A percentile compares a stretch with the other conserved stretches of the same genome.
Conservation (phyloP, 352 stramenopile genomes). For the Globisporangium cystogenes region DNA sequence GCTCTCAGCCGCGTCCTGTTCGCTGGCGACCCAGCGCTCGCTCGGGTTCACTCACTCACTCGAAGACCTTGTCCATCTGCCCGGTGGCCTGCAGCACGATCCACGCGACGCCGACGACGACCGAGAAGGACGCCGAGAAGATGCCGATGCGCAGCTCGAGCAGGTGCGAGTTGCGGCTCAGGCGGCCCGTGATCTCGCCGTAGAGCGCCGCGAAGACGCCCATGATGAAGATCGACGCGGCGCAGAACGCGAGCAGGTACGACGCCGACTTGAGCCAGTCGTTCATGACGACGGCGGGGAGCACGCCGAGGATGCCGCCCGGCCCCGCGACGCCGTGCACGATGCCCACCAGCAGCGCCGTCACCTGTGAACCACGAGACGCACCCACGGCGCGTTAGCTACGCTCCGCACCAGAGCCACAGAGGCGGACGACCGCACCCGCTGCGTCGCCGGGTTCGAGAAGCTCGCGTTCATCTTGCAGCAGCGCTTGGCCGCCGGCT, state of each 20-base stretch:
- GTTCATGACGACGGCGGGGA: conserved; percentile 75
- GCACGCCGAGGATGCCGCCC: conserved; percentile 55
- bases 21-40: too few relatives aligned
- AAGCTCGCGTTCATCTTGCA: neutral
- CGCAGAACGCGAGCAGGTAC: conserved; percentile 81
- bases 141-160: conserved; percentile 48
- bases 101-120: conserved; percentile 55
- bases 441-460: conserved; percentile 1
- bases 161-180: conserved; percentile 26
- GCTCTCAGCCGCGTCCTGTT: too few relatives aligned
- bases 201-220: conserved; percentile 77
- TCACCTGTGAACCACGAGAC: neutral
- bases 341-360: conserved; percentile 1
- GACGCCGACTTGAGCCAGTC: conserved; percentile 48
- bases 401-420: too few relatives aligned
- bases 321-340: conserved; percentile 27
- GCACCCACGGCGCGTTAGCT: neutral
- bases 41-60: too few relatives aligned
- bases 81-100: conserved; percentile 27
- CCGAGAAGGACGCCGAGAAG: conserved; percentile 48
- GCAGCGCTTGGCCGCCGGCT: neutral
- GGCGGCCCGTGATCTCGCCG: conserved; percentile 45
- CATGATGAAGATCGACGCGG: conserved; percentile 85
- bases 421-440: conserved; percentile 1
- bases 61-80: conserved; percentile 2